These are phyloP conservation scores for Pleurotus djamor DNA, from an alignment of 768 basidiomycete genomes.

Conservation along the genomic window DNA sequence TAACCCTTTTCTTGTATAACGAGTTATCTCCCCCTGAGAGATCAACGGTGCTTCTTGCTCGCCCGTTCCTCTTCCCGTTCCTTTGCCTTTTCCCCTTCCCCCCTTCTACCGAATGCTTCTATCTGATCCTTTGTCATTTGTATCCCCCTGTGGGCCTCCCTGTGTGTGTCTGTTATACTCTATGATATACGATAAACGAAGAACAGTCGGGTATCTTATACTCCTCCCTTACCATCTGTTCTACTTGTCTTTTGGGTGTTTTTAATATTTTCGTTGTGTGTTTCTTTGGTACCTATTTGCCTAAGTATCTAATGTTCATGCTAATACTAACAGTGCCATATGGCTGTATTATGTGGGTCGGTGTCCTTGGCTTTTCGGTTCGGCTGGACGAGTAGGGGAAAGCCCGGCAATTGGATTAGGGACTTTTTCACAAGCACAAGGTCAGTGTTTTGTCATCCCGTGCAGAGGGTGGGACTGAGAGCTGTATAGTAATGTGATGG, in stretches of 20 bases:
- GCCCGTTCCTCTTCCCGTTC: no score
- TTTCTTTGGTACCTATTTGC: neutral
- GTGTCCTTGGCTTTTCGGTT: no score
- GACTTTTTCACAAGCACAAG: neutral
- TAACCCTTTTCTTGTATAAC: no score
- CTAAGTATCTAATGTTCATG: neutral
- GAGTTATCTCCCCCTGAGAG: neutral
- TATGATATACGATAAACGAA: no score
- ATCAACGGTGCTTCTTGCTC: neutral
- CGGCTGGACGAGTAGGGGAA: no score
- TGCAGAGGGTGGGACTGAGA: neutral
- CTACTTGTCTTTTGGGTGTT: neutral
- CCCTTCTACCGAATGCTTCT: no score
- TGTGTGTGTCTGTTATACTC: no score
- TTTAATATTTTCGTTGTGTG: neutral
- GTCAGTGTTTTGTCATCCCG: neutral
- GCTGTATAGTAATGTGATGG: neutral
- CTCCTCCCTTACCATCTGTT: neutral
- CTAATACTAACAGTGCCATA: slow-evolving; percentile 2
- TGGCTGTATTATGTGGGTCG: neutral
- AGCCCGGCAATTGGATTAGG: neutral
- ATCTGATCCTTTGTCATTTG: no score
- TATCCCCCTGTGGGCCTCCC: no score
- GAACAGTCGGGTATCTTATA: no score
- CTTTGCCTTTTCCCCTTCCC: no score